These are phyloP conservation scores for Paraconiothyrium brasiliense DNA, from an alignment of 2,329 filamentous ascomycete species.

Conservation along the genomic window DNA sequence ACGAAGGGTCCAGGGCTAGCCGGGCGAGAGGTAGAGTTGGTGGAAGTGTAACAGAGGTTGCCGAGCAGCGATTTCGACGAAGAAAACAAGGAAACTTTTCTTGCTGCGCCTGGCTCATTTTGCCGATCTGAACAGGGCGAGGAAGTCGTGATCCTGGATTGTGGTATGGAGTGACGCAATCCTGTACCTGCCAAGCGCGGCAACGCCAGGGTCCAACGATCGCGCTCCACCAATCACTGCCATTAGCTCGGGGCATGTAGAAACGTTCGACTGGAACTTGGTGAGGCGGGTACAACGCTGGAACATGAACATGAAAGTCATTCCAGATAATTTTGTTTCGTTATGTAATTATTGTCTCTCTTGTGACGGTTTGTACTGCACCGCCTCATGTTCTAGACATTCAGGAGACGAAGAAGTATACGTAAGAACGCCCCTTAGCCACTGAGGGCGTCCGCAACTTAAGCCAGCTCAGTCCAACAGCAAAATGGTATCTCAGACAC, in stretches of 20 bases:
- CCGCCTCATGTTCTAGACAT: conserved; percentile 4
- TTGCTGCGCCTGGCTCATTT: conserved; percentile 15
- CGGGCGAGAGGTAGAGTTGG: conserved; percentile 21
- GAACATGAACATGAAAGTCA: not conserved
- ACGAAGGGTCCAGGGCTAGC: conserved; percentile 27
- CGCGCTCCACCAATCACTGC: conserved; percentile 26
- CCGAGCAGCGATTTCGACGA: conserved; percentile 9
- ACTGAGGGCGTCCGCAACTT: conserved; percentile 18
- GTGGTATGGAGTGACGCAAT: conserved; percentile 27
- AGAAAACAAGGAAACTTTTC: conserved; percentile 21
- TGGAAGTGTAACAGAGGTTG: conserved; percentile 7
- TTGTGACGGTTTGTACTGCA: not conserved
- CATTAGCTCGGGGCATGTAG: conserved; percentile 5
- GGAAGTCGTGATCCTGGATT: conserved; percentile 21
- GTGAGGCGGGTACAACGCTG: not conserved
- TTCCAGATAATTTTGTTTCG: not conserved
- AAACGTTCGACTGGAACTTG: conserved; percentile 11
- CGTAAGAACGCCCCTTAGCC: conserved; percentile 17
- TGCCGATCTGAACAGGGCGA: conserved; percentile 24
- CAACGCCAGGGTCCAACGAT: conserved; percentile 15
- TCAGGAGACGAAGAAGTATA: conserved; percentile 5
- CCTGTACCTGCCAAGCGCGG: conserved; percentile 26
- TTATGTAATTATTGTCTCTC: conserved; percentile 8
- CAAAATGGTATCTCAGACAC: conserved; percentile 36
- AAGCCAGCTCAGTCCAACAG: conserved; percentile 32